These are phyloP conservation scores for Debaryomyces nepalensis DNA, from an alignment of 1,139 yeast species.

Conservation along the genomic window DNA sequence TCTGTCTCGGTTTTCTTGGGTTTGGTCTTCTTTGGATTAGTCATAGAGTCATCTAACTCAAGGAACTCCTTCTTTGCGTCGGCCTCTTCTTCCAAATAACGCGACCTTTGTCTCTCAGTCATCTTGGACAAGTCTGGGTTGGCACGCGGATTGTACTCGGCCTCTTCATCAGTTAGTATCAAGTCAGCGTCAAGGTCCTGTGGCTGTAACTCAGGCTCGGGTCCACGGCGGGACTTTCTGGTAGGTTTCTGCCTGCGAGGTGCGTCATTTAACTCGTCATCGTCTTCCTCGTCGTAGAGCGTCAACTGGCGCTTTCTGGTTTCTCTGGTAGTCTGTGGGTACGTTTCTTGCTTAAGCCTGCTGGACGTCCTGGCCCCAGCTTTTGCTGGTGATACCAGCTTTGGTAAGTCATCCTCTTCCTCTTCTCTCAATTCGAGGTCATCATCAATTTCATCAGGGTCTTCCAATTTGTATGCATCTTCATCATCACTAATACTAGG, in stretches of 20 bases:
- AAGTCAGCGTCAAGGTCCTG: slow-evolving; percentile 44
- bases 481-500: slow-evolving; percentile 36
- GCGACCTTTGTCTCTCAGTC: slow-evolving; percentile 67
- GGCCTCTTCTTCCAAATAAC: slow-evolving; percentile 39
- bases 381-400: slow-evolving; percentile 13
- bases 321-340: slow-evolving; percentile 23
- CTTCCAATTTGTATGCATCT: slow-evolving; percentile 41
- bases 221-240: slow-evolving; percentile 14
- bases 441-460: slow-evolving; percentile 47
- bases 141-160: slow-evolving; percentile 46
- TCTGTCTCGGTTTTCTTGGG: slow-evolving; percentile 66
- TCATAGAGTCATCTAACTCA: slow-evolving; percentile 30
- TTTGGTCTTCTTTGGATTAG: slow-evolving; percentile 30
- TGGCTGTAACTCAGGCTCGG: slow-evolving; percentile 21
- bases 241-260: slow-evolving; percentile 4
- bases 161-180: slow-evolving; percentile 48
- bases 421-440: slow-evolving; percentile 44
- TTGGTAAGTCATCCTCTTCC: slow-evolving; percentile 28
- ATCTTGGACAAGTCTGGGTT: slow-evolving; percentile 56
- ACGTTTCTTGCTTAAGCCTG: slow-evolving; percentile 14
- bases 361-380: slow-evolving; percentile 7
- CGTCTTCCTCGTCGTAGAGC: slow-evolving; percentile 40
- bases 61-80: slow-evolving; percentile 25
- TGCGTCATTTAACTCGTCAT: slow-evolving; percentile 22
- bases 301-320: slow-evolving; percentile 37